Evolutionary conservation across 1,284 basidiomycete species (phyloP), one percentile per base, ranked within the genome.

Genomic region (Sutorius eximius): DNA sequence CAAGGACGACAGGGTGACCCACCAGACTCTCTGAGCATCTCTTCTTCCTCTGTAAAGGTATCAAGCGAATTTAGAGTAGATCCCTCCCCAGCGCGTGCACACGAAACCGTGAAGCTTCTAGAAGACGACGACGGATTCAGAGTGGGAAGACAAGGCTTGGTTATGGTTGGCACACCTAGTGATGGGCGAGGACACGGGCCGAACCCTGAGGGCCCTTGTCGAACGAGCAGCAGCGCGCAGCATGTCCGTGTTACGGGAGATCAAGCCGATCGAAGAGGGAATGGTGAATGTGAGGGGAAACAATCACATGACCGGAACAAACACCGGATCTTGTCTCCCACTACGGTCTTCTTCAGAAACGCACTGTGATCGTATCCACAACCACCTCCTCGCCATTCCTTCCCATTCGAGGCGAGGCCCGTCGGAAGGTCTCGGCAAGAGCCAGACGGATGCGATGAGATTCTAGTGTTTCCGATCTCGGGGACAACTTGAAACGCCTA

Each of bases 1-100:
- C 49, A 37, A 48, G 6, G 29, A 45, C 4, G 20, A 27, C 1
- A 48, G 29, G 29, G 41, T 12, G 11, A 72, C 77, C 61, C 61
- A 94, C 93, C 93, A 13, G 89, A 82, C 60, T 98, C 95, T 41
- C 91, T 82, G 22, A 97, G 80, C 87, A 96, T 91, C 56, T 87
- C 76, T 73, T 98, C 95, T 68, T 98, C 95, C 42, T 96, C 93
- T 11, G 91, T 93, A 63, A 94, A 93, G 11, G 81, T 82, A 68
- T 88, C 86, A 27, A 96, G 75, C 1, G 89, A 91, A 56, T 79
- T 82, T 34, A 84, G 60, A 16, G 59, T 44, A n/a, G 43, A 32
- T 8, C 48, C 42, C 33, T 70, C 64, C 16, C 56, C 41, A 5
- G 38, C 40, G 40, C 64, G 59, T 41, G 30, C 30, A 27, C 50